These are phyloP conservation scores for Fraxinus quadrangulata DNA, from an alignment of 257 asterid genomes.

Conservation along the genomic window DNA sequence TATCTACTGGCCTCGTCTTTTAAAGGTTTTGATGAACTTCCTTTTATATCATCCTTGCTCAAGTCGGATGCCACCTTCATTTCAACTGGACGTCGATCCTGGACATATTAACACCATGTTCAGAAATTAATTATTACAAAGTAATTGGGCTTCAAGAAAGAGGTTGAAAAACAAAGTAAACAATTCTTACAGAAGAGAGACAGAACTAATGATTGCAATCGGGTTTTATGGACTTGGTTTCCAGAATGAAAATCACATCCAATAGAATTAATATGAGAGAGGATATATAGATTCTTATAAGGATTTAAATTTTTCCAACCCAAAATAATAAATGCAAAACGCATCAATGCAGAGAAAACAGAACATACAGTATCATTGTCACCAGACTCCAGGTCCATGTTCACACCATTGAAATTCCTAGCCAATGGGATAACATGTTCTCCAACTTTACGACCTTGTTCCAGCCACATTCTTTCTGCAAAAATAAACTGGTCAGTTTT, in stretches of 20 bases:
- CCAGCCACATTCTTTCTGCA: conserved; percentile 88
- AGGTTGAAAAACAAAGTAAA: background rate
- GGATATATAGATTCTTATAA: background rate
- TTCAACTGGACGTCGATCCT: conserved; percentile 56
- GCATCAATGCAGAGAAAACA: conserved; percentile 22
- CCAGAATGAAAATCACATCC: background rate
- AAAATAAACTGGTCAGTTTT: conserved; percentile 18
- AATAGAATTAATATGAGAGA: background rate
- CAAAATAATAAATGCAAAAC: conserved; percentile 5
- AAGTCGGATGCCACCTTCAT: conserved; percentile 46
- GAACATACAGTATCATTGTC: conserved; percentile 53
- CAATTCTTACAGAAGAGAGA: background rate
- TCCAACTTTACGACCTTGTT: conserved; percentile 89
- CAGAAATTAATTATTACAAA: background rate
- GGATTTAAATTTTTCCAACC: background rate
- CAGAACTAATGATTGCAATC: background rate
- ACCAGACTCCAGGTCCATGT: conserved; percentile 76
- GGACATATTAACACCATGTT: conserved; percentile 22
- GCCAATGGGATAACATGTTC: conserved; percentile 98
- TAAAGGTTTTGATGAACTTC: conserved; percentile 69
- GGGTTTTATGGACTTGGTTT: background rate
- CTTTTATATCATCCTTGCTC: conserved; percentile 50
- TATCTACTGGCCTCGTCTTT: conserved; percentile 61
- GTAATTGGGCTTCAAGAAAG: background rate
- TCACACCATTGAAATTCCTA: conserved; percentile 76